A percentile compares a stretch with the other conserved stretches of the same genome.
Evolutionary conservation across 805 yeast species (phyloP).

Genomic region (Candida xiaguanensis): DNA sequence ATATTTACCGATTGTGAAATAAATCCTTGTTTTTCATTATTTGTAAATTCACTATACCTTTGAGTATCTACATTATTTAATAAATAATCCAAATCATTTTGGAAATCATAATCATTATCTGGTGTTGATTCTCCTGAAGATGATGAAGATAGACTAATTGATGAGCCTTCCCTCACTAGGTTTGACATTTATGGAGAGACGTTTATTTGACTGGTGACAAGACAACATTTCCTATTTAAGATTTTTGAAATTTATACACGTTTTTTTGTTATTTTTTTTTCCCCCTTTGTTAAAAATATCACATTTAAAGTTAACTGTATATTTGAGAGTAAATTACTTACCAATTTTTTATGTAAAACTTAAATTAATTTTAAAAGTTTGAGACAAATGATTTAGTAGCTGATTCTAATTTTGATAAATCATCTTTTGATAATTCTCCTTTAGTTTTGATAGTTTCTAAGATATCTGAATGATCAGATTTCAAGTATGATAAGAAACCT

Average conservation of each 20-base stretch:
- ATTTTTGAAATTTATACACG: no score
- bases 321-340: not conserved
- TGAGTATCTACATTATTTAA: constrained; percentile 12
- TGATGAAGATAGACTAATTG: not conserved
- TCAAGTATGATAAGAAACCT: constrained; percentile 87
- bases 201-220: not conserved
- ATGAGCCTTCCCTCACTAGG: not conserved
- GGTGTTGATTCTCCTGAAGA: constrained; percentile 4
- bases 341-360: not conserved
- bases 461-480: constrained; percentile 83
- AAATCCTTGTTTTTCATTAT: not conserved
- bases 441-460: constrained; percentile 74
- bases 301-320: not conserved
- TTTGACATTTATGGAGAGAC: not conserved
- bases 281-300: no score
- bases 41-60: not conserved
- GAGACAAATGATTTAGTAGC: constrained; percentile 88
- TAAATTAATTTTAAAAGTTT: not conserved
- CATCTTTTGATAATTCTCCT: constrained; percentile 89
- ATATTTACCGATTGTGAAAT: not conserved
- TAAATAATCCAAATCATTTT: constrained; percentile 27
- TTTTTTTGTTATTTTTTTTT: no score
- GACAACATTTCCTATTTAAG: no score
- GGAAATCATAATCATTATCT: constrained; percentile 16
- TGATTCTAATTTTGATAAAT: constrained; percentile 80